A percentile compares a stretch with the other conserved stretches of the same genome.
Evolutionary conservation across 106 monocot genomes (phyloP).

Genomic region (Dendrobium chrysotoxum): DNA sequence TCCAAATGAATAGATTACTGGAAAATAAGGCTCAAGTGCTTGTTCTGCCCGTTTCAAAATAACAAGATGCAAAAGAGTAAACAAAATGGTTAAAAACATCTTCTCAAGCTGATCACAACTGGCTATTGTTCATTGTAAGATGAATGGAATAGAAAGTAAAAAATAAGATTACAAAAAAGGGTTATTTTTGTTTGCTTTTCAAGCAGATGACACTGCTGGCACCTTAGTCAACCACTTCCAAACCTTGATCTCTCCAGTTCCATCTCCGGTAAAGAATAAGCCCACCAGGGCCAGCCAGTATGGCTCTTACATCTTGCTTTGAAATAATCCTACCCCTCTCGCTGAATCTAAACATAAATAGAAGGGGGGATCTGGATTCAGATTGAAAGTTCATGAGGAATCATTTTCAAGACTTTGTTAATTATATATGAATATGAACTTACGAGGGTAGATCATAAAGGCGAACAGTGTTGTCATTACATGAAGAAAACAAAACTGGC

Average conservation of each 20-base stretch:
- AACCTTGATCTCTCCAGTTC: slow-evolving; percentile 74
- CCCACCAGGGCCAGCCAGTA: slow-evolving; percentile 61
- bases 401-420: no score
- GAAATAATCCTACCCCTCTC: slow-evolving; percentile 76
- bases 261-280: slow-evolving; percentile 85
- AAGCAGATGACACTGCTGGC: neutral
- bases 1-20: no score
- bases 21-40: no score
- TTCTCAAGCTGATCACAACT: no score
- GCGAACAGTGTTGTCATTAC: slow-evolving; percentile 62
- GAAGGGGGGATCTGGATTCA: neutral
- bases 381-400: no score
- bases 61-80: no score
- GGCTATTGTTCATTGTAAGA: no score
- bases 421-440: slow-evolving; percentile 10
- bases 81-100: no score
- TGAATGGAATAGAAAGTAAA: no score
- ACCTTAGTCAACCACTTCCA: slow-evolving; percentile 51
- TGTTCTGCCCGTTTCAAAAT: no score
- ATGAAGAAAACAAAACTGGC: slow-evolving; percentile 59
- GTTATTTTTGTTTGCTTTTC: neutral
- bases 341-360: slow-evolving; percentile 39
- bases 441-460: slow-evolving; percentile 91
- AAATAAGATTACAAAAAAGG: no score
- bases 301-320: slow-evolving; percentile 62